Base-by-base conservation (phyloP, 768 basidiomycete species). In the Mycena galericulata region DNA sequence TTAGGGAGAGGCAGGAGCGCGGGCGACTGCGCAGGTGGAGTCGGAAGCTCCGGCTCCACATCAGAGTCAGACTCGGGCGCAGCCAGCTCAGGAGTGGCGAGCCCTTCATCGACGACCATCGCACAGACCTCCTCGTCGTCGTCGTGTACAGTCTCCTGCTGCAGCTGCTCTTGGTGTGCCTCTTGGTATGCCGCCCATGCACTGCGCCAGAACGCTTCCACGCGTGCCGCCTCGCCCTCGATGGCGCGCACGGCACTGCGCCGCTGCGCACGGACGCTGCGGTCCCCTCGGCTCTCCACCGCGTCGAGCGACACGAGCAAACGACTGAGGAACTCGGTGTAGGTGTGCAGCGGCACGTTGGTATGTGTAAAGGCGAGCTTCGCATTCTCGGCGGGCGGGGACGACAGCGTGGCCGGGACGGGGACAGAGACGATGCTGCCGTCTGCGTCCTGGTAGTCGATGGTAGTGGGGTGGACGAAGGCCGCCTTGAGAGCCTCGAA, bases 271-370 rank as follows among this genome's bases (percentile, higher is more conserved):
- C 92, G 79, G 9, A 95, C 85, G 0, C 76, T 78, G 68, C 78
- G 77, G 54, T 88, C 83, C 0, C 92, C 92, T 70, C 83, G 85
- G 70, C 88, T 91, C 72, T 92, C 87, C 24, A 94, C 85, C 0
- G 84, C 88, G 71, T 94, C 93, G 14, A 94, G 86, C 69, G 84
- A 83, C 50, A 86, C 83, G n/a, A 94, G 82, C 15, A 94, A 78
- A 43, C 86, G 87, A 62, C 86, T 86, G 36, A 94, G 83, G 49
- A 83, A 80, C 71, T 93, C 88, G n/a, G 83, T 79, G 76, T 93
- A 90, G 17, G 79, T 83, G 77, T 90, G 89, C 24, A 93, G 77
- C 0, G 86, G 76, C 22, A 85, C 88, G 75, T 94, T 94, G 47
- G 75, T 80, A 1, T 85, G 78, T 9, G 89, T 89, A 79, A 85